phyloP scores from a whole-genome alignment of 345 rosid genomes.

The Sisymbrium irio region DNA sequence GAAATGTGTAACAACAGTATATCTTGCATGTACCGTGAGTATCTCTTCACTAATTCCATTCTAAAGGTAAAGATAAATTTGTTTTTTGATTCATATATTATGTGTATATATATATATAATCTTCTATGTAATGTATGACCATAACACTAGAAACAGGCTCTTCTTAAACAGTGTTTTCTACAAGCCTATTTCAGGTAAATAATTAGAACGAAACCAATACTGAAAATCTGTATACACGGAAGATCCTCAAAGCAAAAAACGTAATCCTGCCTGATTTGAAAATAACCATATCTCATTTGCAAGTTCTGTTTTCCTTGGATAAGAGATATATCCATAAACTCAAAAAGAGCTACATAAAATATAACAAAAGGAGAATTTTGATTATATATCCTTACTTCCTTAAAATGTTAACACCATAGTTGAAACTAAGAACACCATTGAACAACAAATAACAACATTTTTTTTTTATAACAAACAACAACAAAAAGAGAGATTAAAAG shows the following conservation, averaged over 20 bases:
- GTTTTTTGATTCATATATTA: neutral
- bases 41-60: neutral
- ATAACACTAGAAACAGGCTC: neutral
- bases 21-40: constrained; percentile 21
- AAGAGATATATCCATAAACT: neutral
- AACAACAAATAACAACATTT: constrained; percentile 23
- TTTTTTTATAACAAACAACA: neutral
- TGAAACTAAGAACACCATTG: constrained; percentile 12
- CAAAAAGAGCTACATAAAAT: constrained; percentile 7
- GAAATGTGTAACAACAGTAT: neutral
- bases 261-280: too few relatives aligned
- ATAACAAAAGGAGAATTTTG: constrained; percentile 25
- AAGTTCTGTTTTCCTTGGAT: neutral
- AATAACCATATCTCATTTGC: neutral
- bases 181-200: neutral
- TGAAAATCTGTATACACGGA: neutral
- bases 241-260: neutral
- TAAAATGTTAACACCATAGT: constrained; percentile 25
- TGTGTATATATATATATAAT: too few relatives aligned
- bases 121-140: too few relatives aligned
- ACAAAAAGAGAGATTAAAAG: neutral
- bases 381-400: constrained; percentile 25
- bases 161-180: neutral
- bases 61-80: neutral
- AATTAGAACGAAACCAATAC: neutral